Evolutionary conservation across 176 grass and related monocot species (phyloP).

Genomic region (Bromus sterilis): DNA sequence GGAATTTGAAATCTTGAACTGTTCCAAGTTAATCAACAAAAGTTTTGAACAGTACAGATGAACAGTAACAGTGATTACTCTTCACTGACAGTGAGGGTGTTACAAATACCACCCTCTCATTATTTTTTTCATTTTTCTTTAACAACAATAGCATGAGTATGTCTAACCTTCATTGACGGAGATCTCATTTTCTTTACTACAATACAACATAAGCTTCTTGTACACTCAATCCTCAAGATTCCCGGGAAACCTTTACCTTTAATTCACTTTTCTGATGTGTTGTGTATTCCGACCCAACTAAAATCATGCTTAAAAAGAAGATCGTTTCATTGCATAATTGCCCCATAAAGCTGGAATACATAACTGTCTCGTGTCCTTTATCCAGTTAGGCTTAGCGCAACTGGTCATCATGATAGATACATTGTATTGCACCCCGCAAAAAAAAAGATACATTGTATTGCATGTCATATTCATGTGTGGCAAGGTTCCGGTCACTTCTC

Average conservation of each 20-base stretch:
- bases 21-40: too few species aligned
- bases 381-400: conserved; percentile 12
- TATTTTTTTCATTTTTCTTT: conserved; percentile 16
- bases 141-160: neutral
- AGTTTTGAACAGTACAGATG: too few species aligned
- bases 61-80: too few species aligned
- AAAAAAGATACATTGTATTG: neutral
- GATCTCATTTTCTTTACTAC: neutral
- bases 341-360: neutral
- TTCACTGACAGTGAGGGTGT: too few species aligned
- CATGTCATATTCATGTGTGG: neutral
- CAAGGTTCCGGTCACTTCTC: neutral
- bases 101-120: conserved; percentile 18
- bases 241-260: conserved; percentile 24
- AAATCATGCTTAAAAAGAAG: conserved; percentile 7
- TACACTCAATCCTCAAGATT: conserved; percentile 36
- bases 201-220: conserved; percentile 13
- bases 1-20: too few species aligned
- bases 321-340: neutral
- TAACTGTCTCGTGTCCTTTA: neutral
- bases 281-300: conserved; percentile 7
- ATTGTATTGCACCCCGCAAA: neutral
- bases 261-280: conserved; percentile 22
- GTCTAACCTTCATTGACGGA: neutral
- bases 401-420: conserved; percentile 2